A percentile compares a stretch with the other conserved stretches of the same genome.
phyloP scores from a whole-genome alignment of 2,329 filamentous ascomycete species.

The Ambrosiella xylebori region DNA sequence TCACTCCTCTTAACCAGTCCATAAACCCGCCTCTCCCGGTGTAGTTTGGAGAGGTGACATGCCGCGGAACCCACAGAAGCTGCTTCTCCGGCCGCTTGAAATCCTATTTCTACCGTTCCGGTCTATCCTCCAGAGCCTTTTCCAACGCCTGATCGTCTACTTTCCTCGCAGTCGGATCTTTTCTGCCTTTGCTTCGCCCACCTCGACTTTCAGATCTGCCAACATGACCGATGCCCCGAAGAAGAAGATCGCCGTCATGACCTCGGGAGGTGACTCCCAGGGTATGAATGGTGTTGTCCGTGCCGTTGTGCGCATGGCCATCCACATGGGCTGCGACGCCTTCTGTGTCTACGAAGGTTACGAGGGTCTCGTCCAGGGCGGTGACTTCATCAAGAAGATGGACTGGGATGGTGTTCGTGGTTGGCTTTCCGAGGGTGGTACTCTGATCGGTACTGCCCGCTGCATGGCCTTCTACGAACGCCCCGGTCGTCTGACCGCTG shows the following conservation, averaged over 20 bases:
- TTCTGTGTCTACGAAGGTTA: slow-evolving; percentile 87
- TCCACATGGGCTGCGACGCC: slow-evolving; percentile 65
- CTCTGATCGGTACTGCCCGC: slow-evolving; percentile 84
- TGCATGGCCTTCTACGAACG: slow-evolving; percentile 88
- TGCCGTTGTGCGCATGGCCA: slow-evolving; percentile 78
- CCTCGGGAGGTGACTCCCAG: slow-evolving; percentile 81
- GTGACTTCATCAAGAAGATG: slow-evolving; percentile 74
- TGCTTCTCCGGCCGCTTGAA: slow-evolving; percentile 19
- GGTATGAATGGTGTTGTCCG: slow-evolving; percentile 89
- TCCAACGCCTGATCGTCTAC: slow-evolving; percentile 9
- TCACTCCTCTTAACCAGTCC: not conserved
- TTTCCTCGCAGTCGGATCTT: slow-evolving; percentile 10
- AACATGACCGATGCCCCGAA: slow-evolving; percentile 24
- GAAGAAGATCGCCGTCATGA: slow-evolving; percentile 76
- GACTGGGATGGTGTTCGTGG: slow-evolving; percentile 87
- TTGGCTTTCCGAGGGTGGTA: slow-evolving; percentile 85
- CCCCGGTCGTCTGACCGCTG: slow-evolving; percentile 62
- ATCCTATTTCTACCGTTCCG: slow-evolving; percentile 18
- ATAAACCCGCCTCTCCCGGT: slow-evolving; percentile 1
- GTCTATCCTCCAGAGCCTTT: slow-evolving; percentile 15
- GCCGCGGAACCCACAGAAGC: slow-evolving; percentile 13
- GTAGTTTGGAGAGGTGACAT: slow-evolving; percentile 9
- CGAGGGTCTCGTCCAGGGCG: slow-evolving; percentile 81
- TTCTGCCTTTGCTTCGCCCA: slow-evolving; percentile 7
- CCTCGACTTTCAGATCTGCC: slow-evolving; percentile 13